Percentiles rank a stretch among this genome's conserved stretches.
phyloP scores from a whole-genome alignment of 2,329 filamentous ascomycete genomes.

The Colletotrichum echinochloae region DNA sequence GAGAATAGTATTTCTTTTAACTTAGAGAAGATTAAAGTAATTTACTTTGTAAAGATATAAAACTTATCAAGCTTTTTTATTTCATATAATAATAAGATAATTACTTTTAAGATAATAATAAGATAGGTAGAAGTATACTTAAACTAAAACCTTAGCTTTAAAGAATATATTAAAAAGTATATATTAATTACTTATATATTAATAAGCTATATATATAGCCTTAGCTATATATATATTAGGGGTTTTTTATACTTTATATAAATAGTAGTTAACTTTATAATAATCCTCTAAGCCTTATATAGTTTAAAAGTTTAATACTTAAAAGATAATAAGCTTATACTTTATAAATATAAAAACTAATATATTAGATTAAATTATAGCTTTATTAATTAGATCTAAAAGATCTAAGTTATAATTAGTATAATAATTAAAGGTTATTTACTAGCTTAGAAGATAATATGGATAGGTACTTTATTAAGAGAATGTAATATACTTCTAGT shows the following conservation, averaged over 20 bases:
- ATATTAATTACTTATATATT: not conserved
- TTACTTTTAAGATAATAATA: not conserved
- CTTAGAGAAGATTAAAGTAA: not conserved
- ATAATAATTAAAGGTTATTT: not conserved
- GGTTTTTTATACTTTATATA: not conserved
- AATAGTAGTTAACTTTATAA: not conserved
- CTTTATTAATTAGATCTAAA: not conserved
- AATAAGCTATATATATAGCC: not conserved
- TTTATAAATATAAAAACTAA: too few relatives aligned
- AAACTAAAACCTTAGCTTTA: not conserved
- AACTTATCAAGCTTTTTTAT: not conserved
- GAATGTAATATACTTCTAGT: not conserved
- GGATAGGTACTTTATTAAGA: rapidly evolving
- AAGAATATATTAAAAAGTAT: not conserved
- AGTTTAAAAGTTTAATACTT: not conserved
- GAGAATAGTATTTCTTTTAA: too few relatives aligned
- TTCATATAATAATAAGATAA: not conserved
- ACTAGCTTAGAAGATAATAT: not conserved
- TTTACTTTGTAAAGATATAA: not conserved
- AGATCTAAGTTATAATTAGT: too few relatives aligned
- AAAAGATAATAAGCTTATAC: too few relatives aligned
- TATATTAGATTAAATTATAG: too few relatives aligned
- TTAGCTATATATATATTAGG: not conserved
- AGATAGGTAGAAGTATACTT: not conserved
- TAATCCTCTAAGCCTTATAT: not conserved